Percentiles rank a stretch among this genome's conserved stretches.
Conservation (phyloP, 345 rosid species). For the Brassica carinata region DNA sequence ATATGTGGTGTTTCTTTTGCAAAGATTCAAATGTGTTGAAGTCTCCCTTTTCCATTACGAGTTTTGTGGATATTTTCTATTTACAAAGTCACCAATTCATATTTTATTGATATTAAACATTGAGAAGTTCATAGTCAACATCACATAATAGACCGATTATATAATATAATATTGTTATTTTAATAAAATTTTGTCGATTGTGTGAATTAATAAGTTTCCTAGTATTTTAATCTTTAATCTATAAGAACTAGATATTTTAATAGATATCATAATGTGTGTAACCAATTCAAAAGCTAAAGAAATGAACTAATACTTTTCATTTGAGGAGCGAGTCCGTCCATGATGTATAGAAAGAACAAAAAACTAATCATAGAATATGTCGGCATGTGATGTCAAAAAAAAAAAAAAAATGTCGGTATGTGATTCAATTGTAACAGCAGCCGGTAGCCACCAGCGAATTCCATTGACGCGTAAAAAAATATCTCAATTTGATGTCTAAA, state of each 20-base stretch:
- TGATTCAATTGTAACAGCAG: conserved; percentile 1
- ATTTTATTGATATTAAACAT: neutral
- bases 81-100: neutral
- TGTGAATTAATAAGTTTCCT: neutral
- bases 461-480: neutral
- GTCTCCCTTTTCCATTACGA: neutral
- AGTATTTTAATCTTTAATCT: neutral
- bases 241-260: neutral
- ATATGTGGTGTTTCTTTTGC: neutral
- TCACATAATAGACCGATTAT: neutral
- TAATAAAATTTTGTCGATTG: neutral
- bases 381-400: neutral
- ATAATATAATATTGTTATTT: neutral
- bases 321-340: neutral
- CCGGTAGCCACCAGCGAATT: neutral
- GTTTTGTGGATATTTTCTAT: neutral
- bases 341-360: neutral
- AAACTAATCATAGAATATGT: neutral
- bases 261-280: neutral
- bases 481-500: neutral
- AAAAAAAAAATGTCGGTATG: neutral
- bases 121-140: conserved; percentile 24
- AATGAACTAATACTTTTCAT: neutral
- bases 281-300: neutral
- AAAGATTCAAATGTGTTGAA: neutral